Conservation (phyloP, 2,329 filamentous ascomycete species). For the Aspergillus persii region DNA sequence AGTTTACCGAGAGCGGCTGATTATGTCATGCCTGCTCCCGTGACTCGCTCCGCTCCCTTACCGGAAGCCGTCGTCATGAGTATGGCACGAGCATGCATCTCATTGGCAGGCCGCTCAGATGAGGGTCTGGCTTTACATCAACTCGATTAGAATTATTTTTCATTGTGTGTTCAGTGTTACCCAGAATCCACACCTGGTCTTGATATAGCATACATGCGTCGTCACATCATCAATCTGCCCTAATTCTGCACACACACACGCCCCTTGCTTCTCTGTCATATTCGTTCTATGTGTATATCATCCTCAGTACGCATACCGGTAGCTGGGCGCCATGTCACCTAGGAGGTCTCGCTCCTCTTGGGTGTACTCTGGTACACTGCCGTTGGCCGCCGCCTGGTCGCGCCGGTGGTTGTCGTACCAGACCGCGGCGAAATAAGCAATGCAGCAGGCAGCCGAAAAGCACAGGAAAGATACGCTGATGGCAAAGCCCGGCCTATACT, state of each 20-base stretch:
- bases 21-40: constrained; percentile 11
- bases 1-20: constrained; percentile 20
- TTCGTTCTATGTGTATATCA: neutral
- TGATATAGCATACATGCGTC: neutral
- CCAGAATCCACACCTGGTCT: neutral
- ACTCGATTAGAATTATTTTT: neutral
- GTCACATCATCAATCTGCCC: neutral
- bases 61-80: too few relatives aligned
- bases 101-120: too few relatives aligned
- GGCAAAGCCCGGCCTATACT: constrained; percentile 69
- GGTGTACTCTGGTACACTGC: constrained; percentile 14
- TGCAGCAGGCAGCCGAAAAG: constrained; percentile 58
- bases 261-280: neutral
- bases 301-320: constrained; percentile 38
- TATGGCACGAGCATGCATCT: too few relatives aligned
- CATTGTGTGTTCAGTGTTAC: neutral
- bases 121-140: neutral
- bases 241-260: neutral
- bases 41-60: neutral
- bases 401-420: constrained; percentile 42
- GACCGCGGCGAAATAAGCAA: constrained; percentile 37
- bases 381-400: constrained; percentile 27
- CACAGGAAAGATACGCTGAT: constrained; percentile 74
- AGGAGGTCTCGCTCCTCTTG: constrained; percentile 35
- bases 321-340: constrained; percentile 44